Evolutionary conservation across 1,139 yeast species (phyloP).

Genomic region (Suhomyces anneliseae): DNA sequence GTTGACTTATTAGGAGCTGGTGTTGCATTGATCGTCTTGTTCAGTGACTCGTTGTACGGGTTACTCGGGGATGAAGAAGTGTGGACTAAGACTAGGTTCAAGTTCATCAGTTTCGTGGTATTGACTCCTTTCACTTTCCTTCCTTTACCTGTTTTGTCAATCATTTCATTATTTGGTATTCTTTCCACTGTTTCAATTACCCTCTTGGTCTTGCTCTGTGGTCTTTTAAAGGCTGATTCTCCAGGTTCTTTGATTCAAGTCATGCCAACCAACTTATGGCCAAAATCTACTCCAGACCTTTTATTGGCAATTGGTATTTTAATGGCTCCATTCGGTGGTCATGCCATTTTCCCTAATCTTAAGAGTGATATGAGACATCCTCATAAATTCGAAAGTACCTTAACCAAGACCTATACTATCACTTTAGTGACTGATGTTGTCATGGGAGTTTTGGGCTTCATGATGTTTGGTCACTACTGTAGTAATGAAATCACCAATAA

Average conservation of each 20-base stretch:
- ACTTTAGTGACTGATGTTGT: slow-evolving; percentile 70
- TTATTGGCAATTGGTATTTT: slow-evolving; percentile 55
- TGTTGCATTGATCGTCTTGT: slow-evolving; percentile 53
- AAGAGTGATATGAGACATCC: slow-evolving; percentile 61
- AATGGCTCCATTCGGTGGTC: slow-evolving; percentile 66
- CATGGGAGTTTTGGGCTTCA: slow-evolving; percentile 78
- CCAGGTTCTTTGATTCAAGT: slow-evolving; percentile 44
- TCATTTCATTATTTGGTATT: slow-evolving; percentile 47
- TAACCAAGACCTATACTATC: slow-evolving; percentile 45
- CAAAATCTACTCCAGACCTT: slow-evolving; percentile 40
- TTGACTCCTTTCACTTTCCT: slow-evolving; percentile 49
- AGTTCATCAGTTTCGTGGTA: slow-evolving; percentile 39
- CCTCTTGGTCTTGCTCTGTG: slow-evolving; percentile 39
- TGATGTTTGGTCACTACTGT: slow-evolving; percentile 82
- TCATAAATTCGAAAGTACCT: slow-evolving; percentile 40
- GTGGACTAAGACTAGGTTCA: slow-evolving; percentile 42
- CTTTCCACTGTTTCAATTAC: slow-evolving; percentile 47
- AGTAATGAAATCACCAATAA: slow-evolving; percentile 83
- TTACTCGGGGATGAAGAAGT: slow-evolving; percentile 38
- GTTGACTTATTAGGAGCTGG: slow-evolving; percentile 58
- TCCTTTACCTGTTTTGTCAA: slow-evolving; percentile 45
- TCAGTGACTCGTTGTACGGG: slow-evolving; percentile 53
- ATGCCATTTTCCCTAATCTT: slow-evolving; percentile 60
- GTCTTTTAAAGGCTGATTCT: slow-evolving; percentile 35
- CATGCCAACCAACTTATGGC: slow-evolving; percentile 52